These are phyloP conservation scores for Cordyceps militaris DNA, from an alignment of 2,329 filamentous ascomycete species.

Conservation along the genomic window DNA sequence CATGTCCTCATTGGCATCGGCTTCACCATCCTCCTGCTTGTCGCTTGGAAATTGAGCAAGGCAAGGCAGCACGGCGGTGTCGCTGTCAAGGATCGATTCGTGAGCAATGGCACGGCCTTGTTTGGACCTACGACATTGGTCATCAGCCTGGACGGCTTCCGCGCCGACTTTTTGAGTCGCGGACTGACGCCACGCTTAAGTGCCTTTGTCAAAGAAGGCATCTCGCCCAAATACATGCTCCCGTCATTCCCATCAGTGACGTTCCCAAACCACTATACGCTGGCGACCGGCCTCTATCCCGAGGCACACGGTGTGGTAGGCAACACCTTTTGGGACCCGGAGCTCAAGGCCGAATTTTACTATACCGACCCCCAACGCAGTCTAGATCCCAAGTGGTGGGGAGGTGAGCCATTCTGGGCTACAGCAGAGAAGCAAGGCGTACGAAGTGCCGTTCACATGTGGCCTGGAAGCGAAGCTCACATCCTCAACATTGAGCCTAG, in stretches of 20 bases:
- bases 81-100: conserved; percentile 16
- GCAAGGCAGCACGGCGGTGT: conserved; percentile 31
- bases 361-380: conserved; percentile 73
- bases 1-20: conserved; percentile 44
- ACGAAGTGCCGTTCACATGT: conserved; percentile 88
- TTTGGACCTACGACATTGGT: conserved; percentile 91
- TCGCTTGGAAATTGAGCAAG: conserved; percentile 53
- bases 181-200: conserved; percentile 77
- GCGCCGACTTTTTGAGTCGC: conserved; percentile 83
- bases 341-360: conserved; percentile 70
- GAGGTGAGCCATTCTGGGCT: conserved; percentile 87
- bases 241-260: conserved; percentile 95
- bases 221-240: conserved; percentile 87
- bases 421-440: conserved; percentile 80
- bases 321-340: conserved; percentile 90
- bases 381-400: conserved; percentile 88
- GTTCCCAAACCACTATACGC: conserved; percentile 92
- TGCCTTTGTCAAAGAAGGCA: conserved; percentile 70
- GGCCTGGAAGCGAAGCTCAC: conserved; percentile 91
- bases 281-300: conserved; percentile 86
- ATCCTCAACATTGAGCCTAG: conserved; percentile 68
- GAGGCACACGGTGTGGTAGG: conserved; percentile 90
- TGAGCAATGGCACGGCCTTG: conserved; percentile 77
- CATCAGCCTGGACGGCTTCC: conserved; percentile 91
- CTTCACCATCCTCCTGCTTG: conserved; percentile 48